Percentiles rank a stretch among this genome's conserved stretches.
Evolutionary conservation across 768 basidiomycete genomes (phyloP).

Genomic region (Lactifluus echinatus): DNA sequence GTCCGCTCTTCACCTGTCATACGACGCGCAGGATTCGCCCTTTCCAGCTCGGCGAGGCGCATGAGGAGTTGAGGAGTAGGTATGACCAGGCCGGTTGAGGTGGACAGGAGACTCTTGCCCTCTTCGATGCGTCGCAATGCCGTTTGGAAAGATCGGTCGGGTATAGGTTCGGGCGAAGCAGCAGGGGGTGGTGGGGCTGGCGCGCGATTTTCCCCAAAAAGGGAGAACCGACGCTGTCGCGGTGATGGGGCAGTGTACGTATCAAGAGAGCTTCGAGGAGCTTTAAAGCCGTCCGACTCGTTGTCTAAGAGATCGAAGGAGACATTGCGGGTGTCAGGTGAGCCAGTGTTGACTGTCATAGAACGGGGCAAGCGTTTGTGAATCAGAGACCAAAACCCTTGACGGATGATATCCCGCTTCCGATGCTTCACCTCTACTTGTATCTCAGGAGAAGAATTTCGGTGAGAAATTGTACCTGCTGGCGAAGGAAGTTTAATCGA

Average conservation of each 20-base stretch:
- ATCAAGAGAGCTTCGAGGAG: constrained; percentile 27
- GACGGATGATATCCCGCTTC: constrained; percentile 20
- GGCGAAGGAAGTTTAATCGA: neutral
- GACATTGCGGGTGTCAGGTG: constrained; percentile 26
- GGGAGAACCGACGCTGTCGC: constrained; percentile 17
- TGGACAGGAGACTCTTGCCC: constrained; percentile 37
- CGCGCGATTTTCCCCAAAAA: constrained; percentile 15
- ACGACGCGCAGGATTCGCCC: constrained; percentile 29
- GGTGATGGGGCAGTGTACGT: constrained; percentile 14
- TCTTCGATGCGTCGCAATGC: constrained; percentile 36
- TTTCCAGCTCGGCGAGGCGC: constrained; percentile 45
- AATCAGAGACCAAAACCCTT: constrained; percentile 31
- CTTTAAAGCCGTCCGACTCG: constrained; percentile 12
- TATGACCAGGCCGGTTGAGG: constrained; percentile 43
- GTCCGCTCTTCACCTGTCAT: constrained; percentile 51
- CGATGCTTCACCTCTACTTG: constrained; percentile 13
- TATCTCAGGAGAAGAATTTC: constrained; percentile 19
- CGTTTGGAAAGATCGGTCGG: constrained; percentile 30
- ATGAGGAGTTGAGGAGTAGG: constrained; percentile 40
- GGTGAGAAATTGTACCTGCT: constrained; percentile 1
- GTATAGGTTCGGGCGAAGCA: neutral
- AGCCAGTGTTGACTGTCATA: constrained; percentile 19
- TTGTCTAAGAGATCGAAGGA: constrained; percentile 34
- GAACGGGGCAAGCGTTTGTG: constrained; percentile 30
- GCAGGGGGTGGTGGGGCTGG: neutral